Evolutionary conservation across 75 land plant species (phyloP).

Genomic region (Adiantum capillusveneris): DNA sequence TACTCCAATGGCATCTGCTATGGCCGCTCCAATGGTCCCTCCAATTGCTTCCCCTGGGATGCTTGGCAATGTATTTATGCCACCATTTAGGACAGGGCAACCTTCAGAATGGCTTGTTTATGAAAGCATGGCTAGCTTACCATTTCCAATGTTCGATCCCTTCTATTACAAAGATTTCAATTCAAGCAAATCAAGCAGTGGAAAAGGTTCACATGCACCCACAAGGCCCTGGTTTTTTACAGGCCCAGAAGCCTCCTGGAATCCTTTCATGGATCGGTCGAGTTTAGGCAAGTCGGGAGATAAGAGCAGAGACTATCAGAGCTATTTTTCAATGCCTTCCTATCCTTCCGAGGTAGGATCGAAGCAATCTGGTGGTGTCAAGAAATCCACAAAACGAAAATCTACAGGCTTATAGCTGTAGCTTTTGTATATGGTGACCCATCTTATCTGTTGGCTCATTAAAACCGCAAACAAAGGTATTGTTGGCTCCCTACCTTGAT

Average conservation of each 20-base stretch:
- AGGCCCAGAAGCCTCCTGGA: conserved; percentile 4
- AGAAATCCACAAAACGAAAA: too few species aligned
- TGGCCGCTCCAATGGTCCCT: background rate
- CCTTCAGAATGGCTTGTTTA: conserved; percentile 4
- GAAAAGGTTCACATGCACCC: background rate
- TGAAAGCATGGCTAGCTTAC: conserved; percentile 7
- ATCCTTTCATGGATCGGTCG: background rate
- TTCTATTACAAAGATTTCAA: background rate
- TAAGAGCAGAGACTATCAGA: background rate
- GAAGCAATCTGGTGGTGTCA: too few species aligned
- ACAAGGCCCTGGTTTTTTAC: conserved; percentile 5
- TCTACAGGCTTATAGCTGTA: too few species aligned
- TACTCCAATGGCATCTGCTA: background rate
- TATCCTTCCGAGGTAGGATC: too few species aligned
- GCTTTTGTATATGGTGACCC: too few species aligned
- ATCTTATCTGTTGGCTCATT: too few species aligned
- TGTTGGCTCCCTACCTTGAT: too few species aligned
- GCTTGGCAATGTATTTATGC: background rate
- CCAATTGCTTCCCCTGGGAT: background rate
- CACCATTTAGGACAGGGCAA: background rate
- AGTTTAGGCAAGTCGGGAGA: background rate
- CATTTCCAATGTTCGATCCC: conserved; percentile 5
- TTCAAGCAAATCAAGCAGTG: background rate
- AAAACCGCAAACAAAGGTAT: too few species aligned
- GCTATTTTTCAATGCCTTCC: too few species aligned